Evolutionary conservation across 306 rosid species (phyloP).

Genomic region (Fragaria ananassa): DNA sequence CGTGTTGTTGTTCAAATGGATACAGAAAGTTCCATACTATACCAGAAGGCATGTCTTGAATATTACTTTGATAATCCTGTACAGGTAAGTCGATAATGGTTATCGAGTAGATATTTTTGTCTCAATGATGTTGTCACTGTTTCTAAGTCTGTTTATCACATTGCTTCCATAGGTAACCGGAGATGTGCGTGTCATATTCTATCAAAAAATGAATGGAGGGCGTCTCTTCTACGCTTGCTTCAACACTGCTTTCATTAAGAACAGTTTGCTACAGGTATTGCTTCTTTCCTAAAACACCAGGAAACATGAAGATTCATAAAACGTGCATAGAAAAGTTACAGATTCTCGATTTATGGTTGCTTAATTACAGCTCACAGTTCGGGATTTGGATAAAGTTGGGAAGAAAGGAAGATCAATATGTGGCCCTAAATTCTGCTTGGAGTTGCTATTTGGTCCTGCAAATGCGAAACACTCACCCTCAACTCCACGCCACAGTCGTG

Average conservation of each 20-base stretch:
- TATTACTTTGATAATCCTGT: constrained; percentile 73
- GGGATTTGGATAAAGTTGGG: constrained; percentile 82
- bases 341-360: neutral
- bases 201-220: constrained; percentile 86
- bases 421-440: constrained; percentile 83
- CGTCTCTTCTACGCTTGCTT: constrained; percentile 94
- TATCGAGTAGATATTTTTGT: neutral
- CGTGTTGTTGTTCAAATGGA: constrained; percentile 85
- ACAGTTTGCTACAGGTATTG: constrained; percentile 78
- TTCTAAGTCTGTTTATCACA: neutral
- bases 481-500: constrained; percentile 24
- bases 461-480: constrained; percentile 53
- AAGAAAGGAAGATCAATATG: constrained; percentile 72
- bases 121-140: neutral
- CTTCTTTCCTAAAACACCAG: constrained; percentile 6
- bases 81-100: constrained; percentile 43
- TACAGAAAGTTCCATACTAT: constrained; percentile 71
- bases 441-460: constrained; percentile 86
- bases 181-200: constrained; percentile 82
- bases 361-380: constrained; percentile 47
- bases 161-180: constrained; percentile 59
- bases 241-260: constrained; percentile 80
- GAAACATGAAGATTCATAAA: neutral
- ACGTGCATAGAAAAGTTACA: neutral
- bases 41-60: constrained; percentile 78